These are phyloP conservation scores for Leccinum arenicola DNA, from an alignment of 768 basidiomycete genomes.

Conservation along the genomic window DNA sequence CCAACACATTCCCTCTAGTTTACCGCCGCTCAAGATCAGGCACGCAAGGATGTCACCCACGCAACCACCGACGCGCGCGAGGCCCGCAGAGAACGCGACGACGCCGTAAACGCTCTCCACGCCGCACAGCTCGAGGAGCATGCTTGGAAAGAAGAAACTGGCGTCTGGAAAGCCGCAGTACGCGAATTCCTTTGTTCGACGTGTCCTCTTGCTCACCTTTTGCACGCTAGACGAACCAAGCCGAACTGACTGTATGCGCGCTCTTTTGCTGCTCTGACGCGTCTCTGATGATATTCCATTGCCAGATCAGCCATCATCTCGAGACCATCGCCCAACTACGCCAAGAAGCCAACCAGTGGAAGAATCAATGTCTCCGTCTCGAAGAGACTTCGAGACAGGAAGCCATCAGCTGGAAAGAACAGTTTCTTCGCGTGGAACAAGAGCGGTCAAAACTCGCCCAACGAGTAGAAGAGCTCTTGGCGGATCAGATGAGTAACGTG, in stretches of 20 bases:
- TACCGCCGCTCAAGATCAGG: constrained; percentile 52
- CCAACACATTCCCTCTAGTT: constrained; percentile 37
- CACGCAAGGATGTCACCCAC: constrained; percentile 50
- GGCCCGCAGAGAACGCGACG: constrained; percentile 49
- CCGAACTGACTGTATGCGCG: constrained; percentile 50
- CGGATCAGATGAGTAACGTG: constrained; percentile 45
- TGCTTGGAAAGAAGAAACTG: constrained; percentile 44
- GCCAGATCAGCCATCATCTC: constrained; percentile 56
- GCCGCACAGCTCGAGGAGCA: constrained; percentile 43
- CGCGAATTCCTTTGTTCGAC: constrained; percentile 26
- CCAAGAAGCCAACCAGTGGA: constrained; percentile 68
- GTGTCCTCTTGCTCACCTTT: constrained; percentile 8
- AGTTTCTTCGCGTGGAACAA: constrained; percentile 70
- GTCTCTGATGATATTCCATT: background rate
- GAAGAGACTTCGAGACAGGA: constrained; percentile 46
- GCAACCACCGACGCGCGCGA: constrained; percentile 45
- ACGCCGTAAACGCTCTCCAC: constrained; percentile 46
- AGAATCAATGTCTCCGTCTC: constrained; percentile 55
- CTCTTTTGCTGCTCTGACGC: background rate
- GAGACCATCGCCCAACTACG: constrained; percentile 61
- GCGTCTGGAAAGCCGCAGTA: constrained; percentile 46
- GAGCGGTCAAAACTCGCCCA: constrained; percentile 59
- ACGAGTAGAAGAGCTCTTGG: constrained; percentile 56
- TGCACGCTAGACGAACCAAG: constrained; percentile 46
- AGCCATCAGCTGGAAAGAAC: constrained; percentile 75